These are phyloP conservation scores for Myrmaecium sp. DNA, from an alignment of 2,329 filamentous ascomycete genomes.

Conservation along the genomic window DNA sequence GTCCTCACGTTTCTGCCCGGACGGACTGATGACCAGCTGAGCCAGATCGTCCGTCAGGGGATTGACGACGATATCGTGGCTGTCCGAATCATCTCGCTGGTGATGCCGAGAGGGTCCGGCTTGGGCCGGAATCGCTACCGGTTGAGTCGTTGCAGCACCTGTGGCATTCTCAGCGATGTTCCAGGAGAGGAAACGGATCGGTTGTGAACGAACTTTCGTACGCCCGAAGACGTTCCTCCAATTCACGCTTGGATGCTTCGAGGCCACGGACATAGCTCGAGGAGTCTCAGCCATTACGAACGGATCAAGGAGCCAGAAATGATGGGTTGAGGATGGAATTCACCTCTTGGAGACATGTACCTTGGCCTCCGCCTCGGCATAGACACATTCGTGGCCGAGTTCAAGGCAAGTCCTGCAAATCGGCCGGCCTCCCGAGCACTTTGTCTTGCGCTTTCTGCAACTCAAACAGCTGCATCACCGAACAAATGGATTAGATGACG, in stretches of 20 bases:
- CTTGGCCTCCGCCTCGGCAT: constrained; percentile 8
- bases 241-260: too few relatives aligned
- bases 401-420: constrained; percentile 7
- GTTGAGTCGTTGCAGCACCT: background rate
- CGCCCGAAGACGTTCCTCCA: constrained; percentile 7
- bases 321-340: background rate
- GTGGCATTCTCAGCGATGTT: background rate
- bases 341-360: constrained; percentile 8
- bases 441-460: constrained; percentile 10
- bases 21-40: constrained; percentile 4
- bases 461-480: constrained; percentile 9
- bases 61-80: constrained; percentile 3
- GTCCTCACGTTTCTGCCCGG: constrained; percentile 3
- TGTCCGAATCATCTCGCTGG: constrained; percentile 1
- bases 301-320: too few relatives aligned
- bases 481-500: background rate
- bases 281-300: constrained; percentile 3
- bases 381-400: constrained; percentile 6
- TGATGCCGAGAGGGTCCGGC: background rate
- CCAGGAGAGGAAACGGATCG: background rate
- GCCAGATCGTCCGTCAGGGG: constrained; percentile 4
- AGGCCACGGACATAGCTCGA: constrained; percentile 8
- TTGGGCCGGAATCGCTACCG: background rate
- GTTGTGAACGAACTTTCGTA: constrained; percentile 5
- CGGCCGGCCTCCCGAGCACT: constrained; percentile 8